These are phyloP conservation scores for Trametes versicolor DNA, from an alignment of 1,284 basidiomycete species.

Conservation along the genomic window DNA sequence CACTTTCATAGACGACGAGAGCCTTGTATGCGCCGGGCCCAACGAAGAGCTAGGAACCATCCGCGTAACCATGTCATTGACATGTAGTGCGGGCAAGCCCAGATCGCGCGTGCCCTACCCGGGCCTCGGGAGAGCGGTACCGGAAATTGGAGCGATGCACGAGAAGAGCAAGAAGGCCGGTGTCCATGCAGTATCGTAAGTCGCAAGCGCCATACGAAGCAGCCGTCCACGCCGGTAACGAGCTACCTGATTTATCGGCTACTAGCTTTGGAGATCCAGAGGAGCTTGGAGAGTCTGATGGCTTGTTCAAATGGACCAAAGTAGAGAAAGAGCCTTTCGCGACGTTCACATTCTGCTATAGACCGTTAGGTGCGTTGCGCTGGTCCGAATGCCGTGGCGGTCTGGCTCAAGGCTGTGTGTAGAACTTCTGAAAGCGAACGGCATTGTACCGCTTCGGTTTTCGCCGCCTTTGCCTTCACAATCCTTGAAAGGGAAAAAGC, in stretches of 20 bases:
- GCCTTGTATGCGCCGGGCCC: background rate
- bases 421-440: conserved; percentile 21
- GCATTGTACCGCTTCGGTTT: conserved; percentile 6
- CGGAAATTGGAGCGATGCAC: conserved; percentile 25
- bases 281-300: background rate
- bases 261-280: conserved; percentile 5
- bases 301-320: background rate
- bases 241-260: background rate
- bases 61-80: background rate
- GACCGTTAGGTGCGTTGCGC: conserved; percentile 25
- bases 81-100: background rate
- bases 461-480: too few species aligned
- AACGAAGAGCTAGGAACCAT: conserved; percentile 1
- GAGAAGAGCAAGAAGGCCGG: conserved; percentile 35
- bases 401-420: background rate
- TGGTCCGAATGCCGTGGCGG: background rate
- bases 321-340: conserved; percentile 14
- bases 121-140: background rate
- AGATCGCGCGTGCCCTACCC: background rate
- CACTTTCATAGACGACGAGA: background rate
- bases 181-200: conserved; percentile 29
- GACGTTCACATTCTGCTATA: conserved; percentile 25
- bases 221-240: too few species aligned
- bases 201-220: background rate
- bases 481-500: too few species aligned